phyloP scores from a whole-genome alignment of 208 protist species.

The Leptomonas pyrrhocoris region DNA sequence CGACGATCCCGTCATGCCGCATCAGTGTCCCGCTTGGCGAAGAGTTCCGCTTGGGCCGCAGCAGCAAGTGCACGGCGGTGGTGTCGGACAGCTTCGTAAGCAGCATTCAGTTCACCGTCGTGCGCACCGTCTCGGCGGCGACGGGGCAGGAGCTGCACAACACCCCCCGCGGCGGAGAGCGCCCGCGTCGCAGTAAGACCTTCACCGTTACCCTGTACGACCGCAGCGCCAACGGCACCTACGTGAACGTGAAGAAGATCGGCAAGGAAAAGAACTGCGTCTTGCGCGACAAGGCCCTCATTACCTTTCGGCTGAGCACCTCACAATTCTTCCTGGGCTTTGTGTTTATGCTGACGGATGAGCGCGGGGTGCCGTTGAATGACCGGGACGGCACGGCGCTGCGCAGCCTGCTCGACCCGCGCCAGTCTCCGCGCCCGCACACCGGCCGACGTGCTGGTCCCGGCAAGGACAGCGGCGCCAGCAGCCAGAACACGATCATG shows the following conservation, averaged over 20 bases:
- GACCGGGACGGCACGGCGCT: slow-evolving; percentile 23
- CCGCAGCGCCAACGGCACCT: slow-evolving; percentile 86
- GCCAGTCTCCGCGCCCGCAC: slow-evolving; percentile 22
- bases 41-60: slow-evolving; percentile 82
- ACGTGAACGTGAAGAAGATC: slow-evolving; percentile 89
- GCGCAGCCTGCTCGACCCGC: slow-evolving; percentile 26
- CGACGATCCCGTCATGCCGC: slow-evolving; percentile 70
- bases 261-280: slow-evolving; percentile 75
- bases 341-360: slow-evolving; percentile 80
- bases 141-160: slow-evolving; percentile 26
- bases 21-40: slow-evolving; percentile 57
- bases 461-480: slow-evolving; percentile 20
- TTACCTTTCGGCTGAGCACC: slow-evolving; percentile 85
- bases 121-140: slow-evolving; percentile 34
- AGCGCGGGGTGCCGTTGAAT: slow-evolving; percentile 56
- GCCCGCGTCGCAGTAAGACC: slow-evolving; percentile 20
- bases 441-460: slow-evolving; percentile 19
- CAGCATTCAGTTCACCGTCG: slow-evolving; percentile 84
- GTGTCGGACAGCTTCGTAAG: slow-evolving; percentile 81
- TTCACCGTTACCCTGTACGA: slow-evolving; percentile 64
- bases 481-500: slow-evolving; percentile 21
- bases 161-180: slow-evolving; percentile 27
- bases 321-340: slow-evolving; percentile 89
- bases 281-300: slow-evolving; percentile 74
- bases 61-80: slow-evolving; percentile 79